These are phyloP conservation scores for Austroboletus olivaceoglutinosus DNA, from an alignment of 1,284 basidiomycete species.

Conservation along the genomic window DNA sequence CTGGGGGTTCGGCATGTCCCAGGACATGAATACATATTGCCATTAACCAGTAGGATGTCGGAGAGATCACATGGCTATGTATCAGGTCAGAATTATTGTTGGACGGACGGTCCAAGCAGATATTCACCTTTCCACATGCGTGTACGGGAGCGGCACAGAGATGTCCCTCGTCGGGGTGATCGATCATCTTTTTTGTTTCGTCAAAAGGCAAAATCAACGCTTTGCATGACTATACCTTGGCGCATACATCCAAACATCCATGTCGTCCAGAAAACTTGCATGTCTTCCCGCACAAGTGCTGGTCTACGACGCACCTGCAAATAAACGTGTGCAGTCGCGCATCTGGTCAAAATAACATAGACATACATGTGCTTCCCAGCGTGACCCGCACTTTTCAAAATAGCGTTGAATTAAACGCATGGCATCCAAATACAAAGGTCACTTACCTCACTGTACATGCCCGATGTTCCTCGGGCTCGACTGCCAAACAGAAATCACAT, in stretches of 20 bases:
- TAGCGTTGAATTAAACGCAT: too few relatives aligned
- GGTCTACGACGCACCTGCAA: constrained; percentile 45
- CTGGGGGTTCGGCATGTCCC: constrained; percentile 44
- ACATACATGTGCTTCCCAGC: constrained; percentile 50
- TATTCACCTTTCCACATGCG: constrained; percentile 51
- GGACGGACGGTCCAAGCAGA: background rate
- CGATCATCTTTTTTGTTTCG: constrained; percentile 35
- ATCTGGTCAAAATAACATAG: constrained; percentile 1
- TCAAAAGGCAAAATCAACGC: background rate
- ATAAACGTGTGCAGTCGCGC: background rate
- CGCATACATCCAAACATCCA: constrained; percentile 50
- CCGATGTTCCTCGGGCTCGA: constrained; percentile 28
- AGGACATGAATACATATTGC: constrained; percentile 40
- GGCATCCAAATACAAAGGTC: background rate
- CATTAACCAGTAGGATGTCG: constrained; percentile 32
- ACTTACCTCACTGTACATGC: constrained; percentile 48
- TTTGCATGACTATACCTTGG: constrained; percentile 42
- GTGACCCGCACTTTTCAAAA: constrained; percentile 50
- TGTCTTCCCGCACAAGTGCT: constrained; percentile 50
- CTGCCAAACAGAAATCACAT: constrained; percentile 45
- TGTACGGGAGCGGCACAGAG: constrained; percentile 52
- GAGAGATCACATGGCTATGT: constrained; percentile 48
- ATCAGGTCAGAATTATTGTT: background rate
- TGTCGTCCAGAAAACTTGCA: constrained; percentile 44
- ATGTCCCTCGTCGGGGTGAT: constrained; percentile 48